Base-by-base conservation (phyloP, 2,329 filamentous ascomycete genomes). In the Westerdykella ornata region DNA sequence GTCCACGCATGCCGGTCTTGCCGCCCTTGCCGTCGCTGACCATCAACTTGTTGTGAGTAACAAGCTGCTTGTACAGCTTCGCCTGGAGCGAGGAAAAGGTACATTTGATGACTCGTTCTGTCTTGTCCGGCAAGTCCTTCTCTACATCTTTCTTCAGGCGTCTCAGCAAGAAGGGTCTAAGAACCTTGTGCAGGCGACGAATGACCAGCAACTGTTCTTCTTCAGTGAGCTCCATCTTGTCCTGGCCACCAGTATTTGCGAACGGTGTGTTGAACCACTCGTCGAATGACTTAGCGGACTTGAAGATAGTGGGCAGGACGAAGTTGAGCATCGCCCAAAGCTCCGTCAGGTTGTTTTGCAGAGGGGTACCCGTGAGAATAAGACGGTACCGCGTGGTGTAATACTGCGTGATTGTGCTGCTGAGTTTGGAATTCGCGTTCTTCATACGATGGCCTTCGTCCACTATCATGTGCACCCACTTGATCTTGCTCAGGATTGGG, bases 251-350 rank as follows among this genome's bases (percentile, higher is more conserved):
- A 4, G 92, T 98, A 64, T 98, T 98, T 54, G 92, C 92, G 66
- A 98, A 98, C 0, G 92, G 92, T 18, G 92, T 98, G 65, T 97
- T 98, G 80, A 98, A 98, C 92, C 92, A 98, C 67, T 98, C 92
- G 65, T 98, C 92, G 61, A 98, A 98, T 2, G 90, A 97, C 65
- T 92, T 96, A 48, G 90, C 88, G 2, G 92, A 97, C 67, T 98
- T 98, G 82, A 98, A 98, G 53, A 98, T 98, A 55, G 88, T 97
- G 3, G 92, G 92, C 37, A 98, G 74, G 31, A 96, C 92, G 66
- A 98, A 98, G 72, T 98, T 98, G 59, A 98, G 84, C 74, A 98
- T 83, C 18, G 92, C 88, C 92, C 92, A 98, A 57, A 98, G 72
- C 65, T 98, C 92, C 3, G 88, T 82, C 31, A 98, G 74, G 64